Evolutionary conservation across 495 filamentous ascomycete species (phyloP), one percentile per base, ranked within the genome.

Genomic region (Bacidia gigantensis): DNA sequence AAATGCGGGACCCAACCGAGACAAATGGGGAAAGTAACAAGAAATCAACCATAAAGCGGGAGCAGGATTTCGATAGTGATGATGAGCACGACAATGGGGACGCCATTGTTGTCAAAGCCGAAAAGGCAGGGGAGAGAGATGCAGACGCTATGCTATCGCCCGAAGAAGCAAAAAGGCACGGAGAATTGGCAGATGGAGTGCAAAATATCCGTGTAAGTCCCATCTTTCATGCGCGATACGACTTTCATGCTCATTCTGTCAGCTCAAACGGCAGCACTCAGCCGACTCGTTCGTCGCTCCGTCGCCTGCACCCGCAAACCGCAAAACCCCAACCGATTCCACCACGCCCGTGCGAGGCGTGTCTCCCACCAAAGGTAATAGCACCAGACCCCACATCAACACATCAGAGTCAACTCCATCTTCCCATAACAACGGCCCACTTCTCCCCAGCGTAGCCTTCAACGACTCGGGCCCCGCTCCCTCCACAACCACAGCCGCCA

Each of bases 231-330:
- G 46, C 14, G 17, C 24, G 46, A 10, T 47, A 17, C 22, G 22
- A 38, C 20, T 39, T 29, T 55, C 42, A 65, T 50, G 64, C 35
- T 23, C 46, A 22, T 32, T 3, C 11, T 25, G 58, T 56, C 63
- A 97, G 90, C 78, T 97, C 32, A 98, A 98, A 77, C 86, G 93
- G 53, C 84, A 89, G 57, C 92, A 95, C 68, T 96, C 92, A 0
- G 80, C 80, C 26, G 89, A 93, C 23, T 67, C 83, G 18, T n/a
- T 38, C 1, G 74, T 72, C 39, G 66, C 69, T n/a, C 67, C 56
- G 52, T 52, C 63, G 2, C 65, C 70, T 59, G 60, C 67, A 60
- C 61, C 64, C 53, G 57, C 65, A 23, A 60, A 68, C 50, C 56
- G 50, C 43, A 59, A 59, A 59, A 65, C 70, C 22, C 64, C 69